Evolutionary conservation across 768 basidiomycete genomes (phyloP).

Genomic region (Exidia glandulosa): DNA sequence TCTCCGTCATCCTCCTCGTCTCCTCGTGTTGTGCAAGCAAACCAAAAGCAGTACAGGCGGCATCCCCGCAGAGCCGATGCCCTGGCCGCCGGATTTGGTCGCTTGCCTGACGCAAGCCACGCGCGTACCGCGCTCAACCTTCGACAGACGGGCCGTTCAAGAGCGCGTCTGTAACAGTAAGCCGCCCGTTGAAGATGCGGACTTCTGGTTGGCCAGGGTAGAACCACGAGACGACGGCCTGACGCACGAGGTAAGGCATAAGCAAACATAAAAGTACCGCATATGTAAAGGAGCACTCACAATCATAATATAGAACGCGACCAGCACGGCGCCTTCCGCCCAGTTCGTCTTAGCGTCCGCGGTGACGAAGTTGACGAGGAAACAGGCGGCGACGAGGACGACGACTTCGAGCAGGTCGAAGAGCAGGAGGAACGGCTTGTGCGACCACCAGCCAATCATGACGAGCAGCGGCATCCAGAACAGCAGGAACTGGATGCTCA

Average conservation of each 20-base stretch:
- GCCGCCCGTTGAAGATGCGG: not conserved
- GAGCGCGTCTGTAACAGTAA: not conserved
- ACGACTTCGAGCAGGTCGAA: conserved; percentile 29
- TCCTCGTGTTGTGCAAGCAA: too few relatives aligned
- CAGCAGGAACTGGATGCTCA: conserved; percentile 65
- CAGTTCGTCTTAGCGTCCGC: conserved; percentile 73
- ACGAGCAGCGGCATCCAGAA: conserved; percentile 73
- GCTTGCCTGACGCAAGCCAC: too few relatives aligned
- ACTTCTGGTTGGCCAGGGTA: conserved; percentile 48
- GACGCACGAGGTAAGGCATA: not conserved
- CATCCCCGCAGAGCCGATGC: too few relatives aligned
- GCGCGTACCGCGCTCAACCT: too few relatives aligned
- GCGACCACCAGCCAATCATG: conserved; percentile 55
- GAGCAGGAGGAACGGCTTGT: conserved; percentile 48
- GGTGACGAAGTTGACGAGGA: conserved; percentile 72
- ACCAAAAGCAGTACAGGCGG: too few relatives aligned
- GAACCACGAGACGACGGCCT: conserved; percentile 60
- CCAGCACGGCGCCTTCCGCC: conserved; percentile 59
- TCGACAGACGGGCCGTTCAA: not conserved
- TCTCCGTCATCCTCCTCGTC: too few relatives aligned
- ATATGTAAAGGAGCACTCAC: conserved; percentile 21
- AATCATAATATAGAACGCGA: conserved; percentile 59
- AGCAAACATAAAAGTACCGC: not conserved
- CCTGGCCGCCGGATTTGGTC: too few relatives aligned
- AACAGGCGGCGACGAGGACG: conserved; percentile 51